phyloP scores from a whole-genome alignment of 2,329 filamentous ascomycete species.

The Hypocreales sp. region DNA sequence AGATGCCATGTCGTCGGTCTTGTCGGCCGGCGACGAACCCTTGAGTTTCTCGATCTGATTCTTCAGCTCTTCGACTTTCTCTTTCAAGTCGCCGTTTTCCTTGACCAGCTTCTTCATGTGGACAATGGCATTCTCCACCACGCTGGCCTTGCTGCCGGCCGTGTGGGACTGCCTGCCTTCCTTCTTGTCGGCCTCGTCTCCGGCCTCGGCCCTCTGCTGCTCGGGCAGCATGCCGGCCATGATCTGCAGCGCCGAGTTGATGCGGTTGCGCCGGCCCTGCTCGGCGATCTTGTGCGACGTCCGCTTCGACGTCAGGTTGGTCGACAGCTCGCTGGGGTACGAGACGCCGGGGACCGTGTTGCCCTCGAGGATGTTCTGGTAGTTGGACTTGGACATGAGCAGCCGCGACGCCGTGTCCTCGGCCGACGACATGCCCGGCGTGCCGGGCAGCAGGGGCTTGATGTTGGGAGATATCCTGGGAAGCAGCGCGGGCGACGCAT shows the following conservation, averaged over 20 bases:
- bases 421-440: conserved; percentile 31
- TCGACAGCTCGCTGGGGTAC: conserved; percentile 81
- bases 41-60: conserved; percentile 13
- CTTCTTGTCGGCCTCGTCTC: conserved; percentile 31
- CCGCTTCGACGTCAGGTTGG: conserved; percentile 87
- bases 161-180: conserved; percentile 31
- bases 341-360: conserved; percentile 79
- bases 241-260: conserved; percentile 84
- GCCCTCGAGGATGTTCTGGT: conserved; percentile 91
- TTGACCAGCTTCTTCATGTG: conserved; percentile 79
- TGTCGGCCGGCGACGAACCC: conserved; percentile 2
- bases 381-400: conserved; percentile 89
- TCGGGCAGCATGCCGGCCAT: conserved; percentile 76
- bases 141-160: conserved; percentile 84
- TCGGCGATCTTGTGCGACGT: conserved; percentile 98
- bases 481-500: conserved; percentile 73
- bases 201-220: conserved; percentile 22
- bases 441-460: conserved; percentile 67
- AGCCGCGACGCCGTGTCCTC: conserved; percentile 55
- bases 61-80: conserved; percentile 30
- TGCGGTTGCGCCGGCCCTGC: conserved; percentile 85
- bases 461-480: conserved; percentile 91
- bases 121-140: conserved; percentile 91
- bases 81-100: conserved; percentile 54
- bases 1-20: too few relatives aligned